Conservation (phyloP, 2,329 filamentous ascomycete species). For the Diplodia corticola region DNA sequence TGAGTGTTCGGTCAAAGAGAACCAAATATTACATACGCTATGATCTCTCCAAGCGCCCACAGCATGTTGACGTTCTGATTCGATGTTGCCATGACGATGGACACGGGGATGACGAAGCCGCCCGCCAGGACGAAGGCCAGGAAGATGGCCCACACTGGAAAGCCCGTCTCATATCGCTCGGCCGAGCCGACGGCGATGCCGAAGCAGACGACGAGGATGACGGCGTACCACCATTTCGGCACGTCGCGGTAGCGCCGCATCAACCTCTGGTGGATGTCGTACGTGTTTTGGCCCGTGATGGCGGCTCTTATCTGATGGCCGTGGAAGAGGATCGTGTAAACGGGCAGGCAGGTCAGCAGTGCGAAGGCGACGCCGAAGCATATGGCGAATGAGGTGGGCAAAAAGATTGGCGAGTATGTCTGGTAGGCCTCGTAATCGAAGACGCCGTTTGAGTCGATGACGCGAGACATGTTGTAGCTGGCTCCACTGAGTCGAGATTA, state of each 20-base stretch:
- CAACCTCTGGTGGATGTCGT: conserved; percentile 37
- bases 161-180: conserved; percentile 40
- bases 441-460: conserved; percentile 31
- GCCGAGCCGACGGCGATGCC: conserved; percentile 33
- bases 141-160: conserved; percentile 38
- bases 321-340: conserved; percentile 40
- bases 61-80: conserved; percentile 48
- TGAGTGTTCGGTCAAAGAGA: conserved; percentile 3
- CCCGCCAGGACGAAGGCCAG: conserved; percentile 46
- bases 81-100: conserved; percentile 15
- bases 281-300: conserved; percentile 26
- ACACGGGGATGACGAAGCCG: conserved; percentile 49
- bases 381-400: conserved; percentile 41
- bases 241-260: conserved; percentile 36
- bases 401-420: conserved; percentile 40
- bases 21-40: conserved; percentile 30
- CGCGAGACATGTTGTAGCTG: conserved; percentile 36
- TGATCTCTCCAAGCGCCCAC: conserved; percentile 52
- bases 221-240: conserved; percentile 45
- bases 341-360: conserved; percentile 38
- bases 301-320: conserved; percentile 34
- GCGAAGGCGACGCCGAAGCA: conserved; percentile 43
- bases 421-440: conserved; percentile 38
- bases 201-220: conserved; percentile 55
- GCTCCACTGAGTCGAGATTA: background rate